phyloP scores from a whole-genome alignment of 768 basidiomycete species.

The Xanthoconium purpureum region DNA sequence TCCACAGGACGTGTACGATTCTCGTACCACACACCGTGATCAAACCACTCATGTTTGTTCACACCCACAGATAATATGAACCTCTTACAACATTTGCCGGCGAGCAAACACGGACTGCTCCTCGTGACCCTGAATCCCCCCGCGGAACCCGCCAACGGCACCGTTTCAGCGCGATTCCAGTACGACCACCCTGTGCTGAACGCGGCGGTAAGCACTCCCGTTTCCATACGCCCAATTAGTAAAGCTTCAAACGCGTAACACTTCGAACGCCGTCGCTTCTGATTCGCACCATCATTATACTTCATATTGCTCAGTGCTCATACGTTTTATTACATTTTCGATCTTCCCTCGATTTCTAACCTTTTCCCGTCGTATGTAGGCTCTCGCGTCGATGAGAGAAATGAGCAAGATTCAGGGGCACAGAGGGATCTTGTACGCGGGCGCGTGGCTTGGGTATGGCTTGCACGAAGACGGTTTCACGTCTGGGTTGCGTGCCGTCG shows the following conservation, averaged over 20 bases:
- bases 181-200: constrained; percentile 74
- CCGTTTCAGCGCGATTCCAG: constrained; percentile 47
- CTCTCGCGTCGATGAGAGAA: constrained; percentile 51
- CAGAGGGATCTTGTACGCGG: constrained; percentile 60
- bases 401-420: constrained; percentile 59
- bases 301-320: too few relatives aligned
- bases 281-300: neutral
- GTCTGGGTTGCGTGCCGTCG: constrained; percentile 38
- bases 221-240: neutral
- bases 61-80: constrained; percentile 65
- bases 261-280: neutral
- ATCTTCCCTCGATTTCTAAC: neutral
- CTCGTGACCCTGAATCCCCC: constrained; percentile 75
- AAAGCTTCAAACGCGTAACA: neutral
- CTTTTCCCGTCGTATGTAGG: constrained; percentile 28
- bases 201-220: constrained; percentile 35
- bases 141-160: constrained; percentile 43
- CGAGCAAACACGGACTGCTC: constrained; percentile 54
- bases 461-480: constrained; percentile 82
- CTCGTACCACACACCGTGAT: neutral
- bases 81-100: constrained; percentile 63
- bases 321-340: neutral
- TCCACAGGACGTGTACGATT: constrained; percentile 43
- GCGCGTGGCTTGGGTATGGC: constrained; percentile 73
- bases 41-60: neutral